Percentiles rank a stretch among this genome's conserved stretches.
phyloP scores from a whole-genome alignment of 345 rosid species.

The Salix dunnii region DNA sequence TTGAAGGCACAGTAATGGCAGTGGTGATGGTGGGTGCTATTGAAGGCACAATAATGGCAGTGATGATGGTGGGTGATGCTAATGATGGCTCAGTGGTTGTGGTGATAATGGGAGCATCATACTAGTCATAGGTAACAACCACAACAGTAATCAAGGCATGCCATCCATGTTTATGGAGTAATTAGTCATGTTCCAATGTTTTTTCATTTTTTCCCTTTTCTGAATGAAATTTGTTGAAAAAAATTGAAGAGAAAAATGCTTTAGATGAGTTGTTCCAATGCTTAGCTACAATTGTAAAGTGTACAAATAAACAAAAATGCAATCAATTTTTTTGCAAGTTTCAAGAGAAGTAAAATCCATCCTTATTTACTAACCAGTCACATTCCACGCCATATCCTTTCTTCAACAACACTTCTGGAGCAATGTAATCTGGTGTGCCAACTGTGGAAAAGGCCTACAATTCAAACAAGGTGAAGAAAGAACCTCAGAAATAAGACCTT shows the following conservation, averaged over 20 bases:
- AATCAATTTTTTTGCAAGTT: neutral
- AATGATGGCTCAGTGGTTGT: neutral
- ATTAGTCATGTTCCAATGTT: neutral
- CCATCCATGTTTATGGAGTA: no score
- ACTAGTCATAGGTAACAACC: neutral
- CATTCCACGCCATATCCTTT: slow-evolving; percentile 95
- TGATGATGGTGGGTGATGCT: neutral
- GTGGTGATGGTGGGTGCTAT: no score
- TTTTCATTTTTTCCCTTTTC: neutral
- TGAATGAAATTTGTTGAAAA: neutral
- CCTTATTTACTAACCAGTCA: slow-evolving; percentile 62
- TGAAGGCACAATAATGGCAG: no score
- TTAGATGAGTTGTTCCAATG: neutral
- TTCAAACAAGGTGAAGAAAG: slow-evolving; percentile 15
- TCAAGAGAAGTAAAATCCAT: neutral
- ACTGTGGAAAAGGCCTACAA: slow-evolving; percentile 85
- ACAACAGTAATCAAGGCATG: no score
- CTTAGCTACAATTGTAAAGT: neutral
- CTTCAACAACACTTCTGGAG: slow-evolving; percentile 89
- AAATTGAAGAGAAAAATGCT: neutral
- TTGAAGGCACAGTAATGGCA: no score
- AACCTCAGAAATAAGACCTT: neutral
- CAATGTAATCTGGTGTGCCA: slow-evolving; percentile 96
- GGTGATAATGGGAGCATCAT: neutral
- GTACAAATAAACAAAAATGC: neutral